Evolutionary conservation across 371 early-diverging fungal genomes (phyloP), one percentile per base, ranked within the genome.

Genomic region (Parasitella parasitica): DNA sequence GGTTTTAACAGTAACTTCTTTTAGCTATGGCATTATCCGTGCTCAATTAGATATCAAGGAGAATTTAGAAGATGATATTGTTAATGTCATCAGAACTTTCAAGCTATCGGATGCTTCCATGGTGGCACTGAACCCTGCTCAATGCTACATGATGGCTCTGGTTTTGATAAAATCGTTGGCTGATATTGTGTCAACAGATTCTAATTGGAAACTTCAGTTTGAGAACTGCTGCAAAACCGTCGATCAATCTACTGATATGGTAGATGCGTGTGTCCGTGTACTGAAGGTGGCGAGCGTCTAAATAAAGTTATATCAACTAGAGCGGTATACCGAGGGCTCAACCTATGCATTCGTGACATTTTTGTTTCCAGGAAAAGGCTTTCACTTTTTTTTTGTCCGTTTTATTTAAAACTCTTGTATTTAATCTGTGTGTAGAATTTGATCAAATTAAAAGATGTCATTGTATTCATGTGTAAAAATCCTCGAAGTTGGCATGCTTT

Each of bases 181-280:
- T 0, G 67, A 63, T 30, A 67, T 61, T 20, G 34, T 64, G 9
- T 37, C 70, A 15, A 48, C 63, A 8, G 56, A 53, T 15, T 39
- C 39, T 0, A 12, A 55, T 13, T 71, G 70, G 79, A 59, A 66
- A 51, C 15, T 24, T 4, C 61, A 39, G 4, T 76, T 79, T 66
- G 74, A 79, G 28, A 30, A 24, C 11, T 79, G 79, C 32, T 79
- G 79, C 48, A 55, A 61, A 16, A 56, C 62, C 0, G 58, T 79
- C 11, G 73, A 71, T 16, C 74, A 79, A 34, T 68, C 72, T 0
- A 64, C 54, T 18, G 79, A 79, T 59, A 72, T 54, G 27, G 49
- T 79, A 0, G 73, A 76, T 71, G 79, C 79, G n/a, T 79, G 79
- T 62, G 71, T 76, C 8, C 76, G 79, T 28, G 76, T 79, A 35